Conservation (phyloP, 2,329 filamentous ascomycete species). For the Verruconis gallopava region DNA sequence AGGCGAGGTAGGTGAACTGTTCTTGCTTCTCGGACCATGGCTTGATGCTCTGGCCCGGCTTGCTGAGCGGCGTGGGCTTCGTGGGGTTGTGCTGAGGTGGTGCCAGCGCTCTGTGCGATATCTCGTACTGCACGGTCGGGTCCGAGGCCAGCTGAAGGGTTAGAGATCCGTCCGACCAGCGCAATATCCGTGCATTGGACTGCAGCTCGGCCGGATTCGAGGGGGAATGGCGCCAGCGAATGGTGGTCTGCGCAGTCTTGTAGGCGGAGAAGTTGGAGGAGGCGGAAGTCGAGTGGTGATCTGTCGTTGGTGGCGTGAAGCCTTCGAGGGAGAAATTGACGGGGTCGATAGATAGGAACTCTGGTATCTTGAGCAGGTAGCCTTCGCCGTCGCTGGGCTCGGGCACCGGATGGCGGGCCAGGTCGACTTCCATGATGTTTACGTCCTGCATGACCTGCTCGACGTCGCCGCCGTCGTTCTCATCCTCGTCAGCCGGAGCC, state of each 20-base stretch:
- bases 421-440: constrained; percentile 46
- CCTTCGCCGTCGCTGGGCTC: constrained; percentile 60
- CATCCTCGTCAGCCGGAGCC: constrained; percentile 33
- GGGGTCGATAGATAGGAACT: constrained; percentile 58
- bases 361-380: constrained; percentile 57
- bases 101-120: constrained; percentile 56
- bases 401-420: constrained; percentile 57
- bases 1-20: constrained; percentile 62
- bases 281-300: constrained; percentile 36
- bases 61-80: constrained; percentile 35
- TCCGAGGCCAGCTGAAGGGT: constrained; percentile 61
- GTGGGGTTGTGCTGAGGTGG: constrained; percentile 40
- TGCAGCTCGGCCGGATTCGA: constrained; percentile 52
- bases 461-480: constrained; percentile 34
- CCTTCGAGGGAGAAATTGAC: constrained; percentile 51
- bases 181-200: constrained; percentile 62
- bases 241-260: constrained; percentile 51
- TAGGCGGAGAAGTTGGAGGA: constrained; percentile 44
- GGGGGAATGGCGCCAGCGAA: constrained; percentile 56
- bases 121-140: constrained; percentile 57
- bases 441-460: constrained; percentile 25
- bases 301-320: constrained; percentile 51
- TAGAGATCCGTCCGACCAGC: constrained; percentile 68
- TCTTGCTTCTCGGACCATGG: constrained; percentile 56
- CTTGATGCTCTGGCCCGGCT: constrained; percentile 14